Evolutionary conservation across 2,329 filamentous ascomycete species (phyloP), one percentile per base, ranked within the genome.

Genomic region (Lasiodiplodia gonubiensis): DNA sequence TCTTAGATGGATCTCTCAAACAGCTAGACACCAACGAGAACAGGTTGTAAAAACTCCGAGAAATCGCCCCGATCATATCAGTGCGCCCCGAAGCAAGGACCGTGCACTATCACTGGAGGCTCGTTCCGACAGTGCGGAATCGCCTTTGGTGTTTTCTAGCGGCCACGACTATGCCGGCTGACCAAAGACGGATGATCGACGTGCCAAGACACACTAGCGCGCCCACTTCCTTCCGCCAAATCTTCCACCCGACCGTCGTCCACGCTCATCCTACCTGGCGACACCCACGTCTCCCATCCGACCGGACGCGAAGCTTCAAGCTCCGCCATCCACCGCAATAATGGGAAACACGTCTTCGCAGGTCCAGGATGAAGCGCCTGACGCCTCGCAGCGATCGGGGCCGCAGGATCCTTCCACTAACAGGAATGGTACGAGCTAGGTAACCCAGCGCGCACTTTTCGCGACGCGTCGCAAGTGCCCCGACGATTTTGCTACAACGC

Each of bases 331-430:
- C 42, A 61, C 48, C 37, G 61, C 42, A 48, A 30, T 39, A 21
- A 66, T 66, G 63, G 63, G 63, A 46, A 66, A 66, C 37, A 55
- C 63, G 21, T 66, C 63, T 25, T 66, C 63, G 25, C 63, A 66
- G 63, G 33, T 53, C 4, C 48, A 52, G 63, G 63, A 48, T 12
- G 49, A 48, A 51, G 39, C 49, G 16, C n/a, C 51, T 18, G 63
- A 66, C 30, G 30, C 30, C 21, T 53, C 49, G n/a, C 48, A 52
- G 60, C 25, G n/a, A 6, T 14, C n/a, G 18, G 53, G 48, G 30
- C 48, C 48, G 30, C 46, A 16, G 18, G 52, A 21, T 16, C 46
- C 60, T n/a, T 12, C 30, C 35, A 52, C 39, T 3, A 21, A 6
- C 21, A 23, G 25, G 5, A 12, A 7, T 11, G 60, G 46, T 53